Evolutionary conservation across 2,329 filamentous ascomycete species (phyloP).

Genomic region (Fusarium solani-melongenae): DNA sequence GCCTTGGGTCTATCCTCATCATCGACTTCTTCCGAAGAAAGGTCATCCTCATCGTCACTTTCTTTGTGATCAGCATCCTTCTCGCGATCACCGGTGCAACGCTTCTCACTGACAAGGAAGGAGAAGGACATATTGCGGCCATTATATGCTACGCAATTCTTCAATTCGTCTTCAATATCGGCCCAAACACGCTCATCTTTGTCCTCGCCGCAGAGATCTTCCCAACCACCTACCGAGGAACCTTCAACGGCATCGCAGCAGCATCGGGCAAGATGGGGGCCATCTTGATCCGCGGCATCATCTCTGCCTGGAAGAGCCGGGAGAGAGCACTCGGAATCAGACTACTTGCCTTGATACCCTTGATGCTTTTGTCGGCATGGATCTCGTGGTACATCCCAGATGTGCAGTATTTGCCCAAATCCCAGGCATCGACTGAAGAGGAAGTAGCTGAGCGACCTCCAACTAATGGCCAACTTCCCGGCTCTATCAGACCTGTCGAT

Average conservation of each 20-base stretch:
- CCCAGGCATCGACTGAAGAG: neutral
- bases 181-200: constrained; percentile 6
- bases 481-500: neutral
- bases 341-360: neutral
- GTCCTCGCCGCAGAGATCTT: constrained; percentile 4
- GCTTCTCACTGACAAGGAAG: neutral
- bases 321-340: neutral
- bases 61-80: neutral
- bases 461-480: neutral
- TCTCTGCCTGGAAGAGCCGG: neutral
- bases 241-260: constrained; percentile 5
- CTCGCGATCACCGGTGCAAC: constrained; percentile 2
- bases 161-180: constrained; percentile 8
- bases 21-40: constrained; percentile 12
- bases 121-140: neutral
- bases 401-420: neutral
- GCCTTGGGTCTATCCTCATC: constrained; percentile 1
- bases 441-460: neutral
- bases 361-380: neutral
- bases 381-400: constrained; percentile 8
- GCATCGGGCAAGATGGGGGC: constrained; percentile 6
- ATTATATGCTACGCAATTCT: constrained; percentile 3
- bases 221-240: constrained; percentile 1
- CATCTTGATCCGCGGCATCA: constrained; percentile 1
- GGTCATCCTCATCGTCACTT: neutral